Evolutionary conservation across 106 monocot species (phyloP), one percentile per base, ranked within the genome.

Genomic region (Platanthera zijinensis): DNA sequence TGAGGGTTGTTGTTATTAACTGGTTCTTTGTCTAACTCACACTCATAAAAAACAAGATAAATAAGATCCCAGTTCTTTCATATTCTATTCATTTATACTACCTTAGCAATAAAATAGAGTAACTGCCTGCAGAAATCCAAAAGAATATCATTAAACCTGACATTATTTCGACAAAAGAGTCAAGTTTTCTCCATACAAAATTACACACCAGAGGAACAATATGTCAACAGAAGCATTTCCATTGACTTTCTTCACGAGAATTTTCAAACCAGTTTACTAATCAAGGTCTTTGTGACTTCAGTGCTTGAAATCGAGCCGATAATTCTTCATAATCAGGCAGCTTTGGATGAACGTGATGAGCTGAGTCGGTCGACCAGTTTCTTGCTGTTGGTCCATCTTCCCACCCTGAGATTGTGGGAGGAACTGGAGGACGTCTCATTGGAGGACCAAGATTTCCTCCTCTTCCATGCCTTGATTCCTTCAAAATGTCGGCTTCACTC

Each of bases 281-380:
- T 80, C 69, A 80, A 53, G 18, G 50, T 71, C 71, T 82, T 6
- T 77, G 77, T 12, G 81, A 78, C 56, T 83, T 90, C 22, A 96
- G 84, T 45, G 92, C 85, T 76, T 93, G 93, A 61, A 93, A 93
- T 72, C 89, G 90, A 49, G 89, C 93, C 45, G 93, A 62, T 68
- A 96, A 74, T 22, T 75, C 78, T 21, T 93, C 96, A 77, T 93
- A 96, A 80, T 96, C 89, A 10, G 90, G 96, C 78, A 96, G 74
- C 74, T 90, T 96, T 52, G 90, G 96, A 84, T 96, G 96, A 77
- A 93, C 89, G 28, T 82, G 86, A 81, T 83, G 77, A 78, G 21
- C 46, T 21, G 59, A 51, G 19, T 80, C 80, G 3, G 39, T 52
- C 46, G 74, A 30, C 59, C 48, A 17, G 48, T 57, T 57, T 12